phyloP scores from a whole-genome alignment of 306 rosid species.

The Fragaria ananassa region DNA sequence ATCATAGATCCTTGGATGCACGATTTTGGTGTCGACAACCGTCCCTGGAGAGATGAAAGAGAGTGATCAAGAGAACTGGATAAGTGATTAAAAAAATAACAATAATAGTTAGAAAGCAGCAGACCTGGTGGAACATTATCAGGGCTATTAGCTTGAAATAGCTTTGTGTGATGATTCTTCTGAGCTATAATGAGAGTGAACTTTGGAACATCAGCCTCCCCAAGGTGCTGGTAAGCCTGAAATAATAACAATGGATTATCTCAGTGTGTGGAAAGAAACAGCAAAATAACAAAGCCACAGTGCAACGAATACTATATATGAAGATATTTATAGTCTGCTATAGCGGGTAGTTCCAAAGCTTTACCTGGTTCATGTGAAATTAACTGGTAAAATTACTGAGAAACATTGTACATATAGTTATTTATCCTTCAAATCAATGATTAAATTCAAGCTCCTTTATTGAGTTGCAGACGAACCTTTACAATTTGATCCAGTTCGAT shows the following conservation, averaged over 20 bases:
- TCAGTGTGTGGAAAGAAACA: conserved; percentile 17
- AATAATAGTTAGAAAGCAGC: conserved; percentile 19
- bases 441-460: neutral
- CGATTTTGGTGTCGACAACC: conserved; percentile 74
- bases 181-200: conserved; percentile 78
- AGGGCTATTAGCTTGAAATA: conserved; percentile 54
- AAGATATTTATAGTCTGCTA: neutral
- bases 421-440: conserved; percentile 1
- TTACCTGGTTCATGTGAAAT: neutral
- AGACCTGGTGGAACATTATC: conserved; percentile 91
- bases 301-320: neutral
- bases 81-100: neutral
- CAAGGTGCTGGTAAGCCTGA: conserved; percentile 83
- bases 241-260: conserved; percentile 24
- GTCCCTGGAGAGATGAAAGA: conserved; percentile 51
- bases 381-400: neutral
- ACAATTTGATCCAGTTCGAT: conserved; percentile 82
- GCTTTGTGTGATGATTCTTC: conserved; percentile 80
- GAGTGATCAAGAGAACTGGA: conserved; percentile 4
- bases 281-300: neutral
- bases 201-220: conserved; percentile 67
- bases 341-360: neutral
- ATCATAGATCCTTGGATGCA: conserved; percentile 76
- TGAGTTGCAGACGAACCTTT: conserved; percentile 50
- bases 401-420: neutral